A percentile compares a stretch with the other conserved stretches of the same genome.
These are phyloP conservation scores for Sporothrix inflata DNA, from an alignment of 2,329 filamentous ascomycete genomes.

Conservation along the genomic window DNA sequence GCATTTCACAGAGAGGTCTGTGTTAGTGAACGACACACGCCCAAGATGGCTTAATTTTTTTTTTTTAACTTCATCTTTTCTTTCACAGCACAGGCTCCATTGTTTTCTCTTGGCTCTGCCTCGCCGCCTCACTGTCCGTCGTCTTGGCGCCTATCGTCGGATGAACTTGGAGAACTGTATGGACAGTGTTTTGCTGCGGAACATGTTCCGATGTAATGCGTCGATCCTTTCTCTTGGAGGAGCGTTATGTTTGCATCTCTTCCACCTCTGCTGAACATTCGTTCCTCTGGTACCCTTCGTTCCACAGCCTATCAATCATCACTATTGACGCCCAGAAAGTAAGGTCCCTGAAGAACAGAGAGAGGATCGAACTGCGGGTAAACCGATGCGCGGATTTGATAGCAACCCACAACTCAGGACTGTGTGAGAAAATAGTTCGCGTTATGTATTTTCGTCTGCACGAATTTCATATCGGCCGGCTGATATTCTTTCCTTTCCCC, in stretches of 20 bases:
- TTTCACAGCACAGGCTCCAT: not conserved
- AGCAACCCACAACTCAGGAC: not conserved
- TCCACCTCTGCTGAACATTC: not conserved
- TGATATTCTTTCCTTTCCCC: not conserved
- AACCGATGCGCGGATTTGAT: not conserved
- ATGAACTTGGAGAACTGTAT: not conserved
- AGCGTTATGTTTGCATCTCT: not conserved
- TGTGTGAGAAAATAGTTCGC: not conserved
- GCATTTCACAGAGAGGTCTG: not conserved
- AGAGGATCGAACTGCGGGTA: not conserved
- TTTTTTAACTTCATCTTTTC: not conserved
- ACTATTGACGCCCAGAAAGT: not conserved
- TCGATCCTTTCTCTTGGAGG: not conserved
- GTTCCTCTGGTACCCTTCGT: not conserved
- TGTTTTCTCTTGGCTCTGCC: not conserved
- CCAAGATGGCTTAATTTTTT: not conserved
- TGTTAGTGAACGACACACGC: not conserved
- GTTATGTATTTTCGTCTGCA: no score
- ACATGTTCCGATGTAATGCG: not conserved
- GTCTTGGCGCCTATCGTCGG: conserved; percentile 7
- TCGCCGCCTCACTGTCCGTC: conserved; percentile 9
- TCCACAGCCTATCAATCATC: not conserved
- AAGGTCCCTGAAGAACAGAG: not conserved
- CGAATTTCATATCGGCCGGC: not conserved
- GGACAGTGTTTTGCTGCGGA: conserved; percentile 6